Percentiles rank a stretch among this genome's conserved stretches.
Conservation (phyloP, 1,284 basidiomycete species). For the Tetrapyrgos nigripes region DNA sequence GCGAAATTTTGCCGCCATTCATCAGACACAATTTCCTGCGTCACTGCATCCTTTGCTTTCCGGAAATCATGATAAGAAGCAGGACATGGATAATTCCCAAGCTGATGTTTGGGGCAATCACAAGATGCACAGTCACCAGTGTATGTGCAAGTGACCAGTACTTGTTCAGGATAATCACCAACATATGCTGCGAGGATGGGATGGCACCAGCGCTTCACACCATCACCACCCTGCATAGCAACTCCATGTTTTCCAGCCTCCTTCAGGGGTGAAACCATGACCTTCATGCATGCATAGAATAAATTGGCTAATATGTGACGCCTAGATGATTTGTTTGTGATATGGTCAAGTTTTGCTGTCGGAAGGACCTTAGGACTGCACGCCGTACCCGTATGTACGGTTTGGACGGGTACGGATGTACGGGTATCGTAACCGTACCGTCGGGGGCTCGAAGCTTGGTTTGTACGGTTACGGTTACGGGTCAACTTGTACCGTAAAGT, state of each 20-base stretch:
- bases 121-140: constrained; percentile 1
- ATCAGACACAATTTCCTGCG: neutral
- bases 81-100: neutral
- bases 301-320: no score
- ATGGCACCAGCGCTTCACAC: constrained; percentile 22
- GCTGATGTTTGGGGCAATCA: neutral
- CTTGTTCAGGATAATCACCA: constrained; percentile 16
- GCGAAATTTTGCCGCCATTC: neutral
- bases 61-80: neutral
- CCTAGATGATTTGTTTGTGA: no score
- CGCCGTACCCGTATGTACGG: no score
- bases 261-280: no score
- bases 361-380: no score
- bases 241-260: constrained; percentile 28
- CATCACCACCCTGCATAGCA: constrained; percentile 24
- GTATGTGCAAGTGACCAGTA: constrained; percentile 2
- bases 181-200: constrained; percentile 24
- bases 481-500: no score
- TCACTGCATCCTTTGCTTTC: neutral
- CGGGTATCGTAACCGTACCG: no score
- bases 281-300: no score
- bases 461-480: no score
- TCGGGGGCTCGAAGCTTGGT: no score
- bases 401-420: no score
- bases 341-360: no score